Conservation (phyloP, 768 basidiomycete genomes). For the Mycena albidolilacea region DNA sequence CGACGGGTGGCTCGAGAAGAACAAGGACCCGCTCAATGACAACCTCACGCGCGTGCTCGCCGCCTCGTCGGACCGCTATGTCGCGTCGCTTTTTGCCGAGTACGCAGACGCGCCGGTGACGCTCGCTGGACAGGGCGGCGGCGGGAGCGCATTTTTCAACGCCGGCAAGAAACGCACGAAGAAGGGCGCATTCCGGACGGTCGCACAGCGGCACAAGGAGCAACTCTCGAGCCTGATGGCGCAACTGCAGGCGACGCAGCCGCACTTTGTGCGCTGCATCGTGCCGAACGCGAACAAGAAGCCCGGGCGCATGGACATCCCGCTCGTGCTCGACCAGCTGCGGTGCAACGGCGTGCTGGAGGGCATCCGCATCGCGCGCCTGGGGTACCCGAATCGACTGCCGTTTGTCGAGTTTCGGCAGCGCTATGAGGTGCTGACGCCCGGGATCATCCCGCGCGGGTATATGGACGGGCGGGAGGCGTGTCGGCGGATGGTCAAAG, state of each 20-base stretch:
- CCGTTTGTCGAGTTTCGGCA: slow-evolving; percentile 98
- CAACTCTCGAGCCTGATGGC: slow-evolving; percentile 93
- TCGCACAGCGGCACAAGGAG: slow-evolving; percentile 95
- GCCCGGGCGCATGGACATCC: slow-evolving; percentile 92
- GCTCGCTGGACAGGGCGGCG: slow-evolving; percentile 49
- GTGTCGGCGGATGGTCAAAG: slow-evolving; percentile 90
- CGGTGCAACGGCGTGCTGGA: slow-evolving; percentile 99
- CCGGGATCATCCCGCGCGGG: slow-evolving; percentile 92
- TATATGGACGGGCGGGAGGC: slow-evolving; percentile 99
- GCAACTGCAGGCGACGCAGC: slow-evolving; percentile 94
- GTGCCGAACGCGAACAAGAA: slow-evolving; percentile 95
- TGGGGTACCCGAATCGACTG: slow-evolving; percentile 97
- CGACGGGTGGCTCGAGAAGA: slow-evolving; percentile 98
- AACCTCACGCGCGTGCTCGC: slow-evolving; percentile 93
- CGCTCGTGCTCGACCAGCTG: slow-evolving; percentile 95
- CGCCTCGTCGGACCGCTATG: slow-evolving; percentile 84
- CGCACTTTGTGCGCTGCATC: slow-evolving; percentile 98
- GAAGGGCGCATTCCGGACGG: slow-evolving; percentile 97
- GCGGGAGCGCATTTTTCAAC: slow-evolving; percentile 54
- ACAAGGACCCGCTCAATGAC: slow-evolving; percentile 98
- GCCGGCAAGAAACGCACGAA: slow-evolving; percentile 83
- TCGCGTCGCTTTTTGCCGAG: slow-evolving; percentile 89
- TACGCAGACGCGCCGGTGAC: slow-evolving; percentile 65
- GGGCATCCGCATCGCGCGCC: slow-evolving; percentile 96
- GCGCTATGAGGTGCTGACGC: slow-evolving; percentile 95